Base-by-base conservation (phyloP, 2,329 filamentous ascomycete species). In the Penicillium sp. region DNA sequence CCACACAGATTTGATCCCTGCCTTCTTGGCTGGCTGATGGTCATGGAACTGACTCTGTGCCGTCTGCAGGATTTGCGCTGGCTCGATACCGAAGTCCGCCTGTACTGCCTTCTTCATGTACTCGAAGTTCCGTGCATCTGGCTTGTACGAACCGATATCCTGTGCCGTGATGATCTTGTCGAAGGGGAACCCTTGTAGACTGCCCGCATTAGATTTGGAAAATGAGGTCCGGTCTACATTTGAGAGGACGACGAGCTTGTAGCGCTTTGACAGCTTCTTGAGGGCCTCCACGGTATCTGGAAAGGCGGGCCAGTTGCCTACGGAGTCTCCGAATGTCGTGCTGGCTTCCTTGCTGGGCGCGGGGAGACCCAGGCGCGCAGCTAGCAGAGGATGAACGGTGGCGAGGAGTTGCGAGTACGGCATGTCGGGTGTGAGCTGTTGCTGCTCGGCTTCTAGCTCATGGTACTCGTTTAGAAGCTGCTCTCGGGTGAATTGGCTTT, bases 71-170 rank as follows among this genome's bases (percentile, higher is more conserved):
- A 91, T 76, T 56, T 85, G 75, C 0, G 74, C 73, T 60, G 82
- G 84, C 26, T 80, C 77, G 0, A 89, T 68, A 0, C 81, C 85
- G 48, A 88, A 81, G 5, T 84, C 79, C 3, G 70, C 62, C 63
- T 81, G 72, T 16, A 83, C 80, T 29, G 80, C 76, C 13, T 71
- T 67, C 13, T 90, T 74, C 71, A 91, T 75, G 65, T 88, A 87
- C 52, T 82, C 77, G 60, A 92, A 92, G 64, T 90, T 91, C 24
- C 69, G 68, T 33, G 73, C 67, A 56, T 82, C 75, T 0, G 89
- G 89, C 75, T 92, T 92, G 70, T 91, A 92, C 6, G 77, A 80
- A 1, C 89, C 87, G 49, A 91, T 84, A 40, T 88, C 83, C 71
- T 91, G 78, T 1, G 89, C 89, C 2, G 87, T 90, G 70, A 88